Evolutionary conservation across 352 stramenopile genomes (phyloP).

Genomic region (Blastocystis sp.): DNA sequence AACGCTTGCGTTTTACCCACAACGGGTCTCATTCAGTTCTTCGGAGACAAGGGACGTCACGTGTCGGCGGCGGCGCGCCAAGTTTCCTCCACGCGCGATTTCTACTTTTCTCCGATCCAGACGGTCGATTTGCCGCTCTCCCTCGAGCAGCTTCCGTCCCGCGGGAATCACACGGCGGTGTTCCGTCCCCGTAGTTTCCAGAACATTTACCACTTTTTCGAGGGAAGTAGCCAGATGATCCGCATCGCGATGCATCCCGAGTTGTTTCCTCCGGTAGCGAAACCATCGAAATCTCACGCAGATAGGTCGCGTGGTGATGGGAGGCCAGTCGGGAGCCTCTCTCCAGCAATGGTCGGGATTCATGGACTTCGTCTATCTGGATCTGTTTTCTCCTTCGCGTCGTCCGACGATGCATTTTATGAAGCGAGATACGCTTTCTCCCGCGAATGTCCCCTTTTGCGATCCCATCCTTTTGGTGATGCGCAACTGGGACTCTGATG

Average conservation of each 20-base stretch:
- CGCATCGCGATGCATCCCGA: background rate
- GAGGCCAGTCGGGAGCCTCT: background rate
- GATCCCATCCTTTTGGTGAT: background rate
- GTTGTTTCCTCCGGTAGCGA: background rate
- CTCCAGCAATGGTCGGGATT: conserved; percentile 3
- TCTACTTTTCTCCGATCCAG: conserved; percentile 1
- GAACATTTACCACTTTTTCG: conserved; percentile 51
- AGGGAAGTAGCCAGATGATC: conserved; percentile 26
- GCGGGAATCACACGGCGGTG: conserved; percentile 3
- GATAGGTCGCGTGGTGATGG: conserved; percentile 6
- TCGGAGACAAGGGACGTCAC: background rate
- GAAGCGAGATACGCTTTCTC: background rate
- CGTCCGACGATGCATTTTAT: background rate
- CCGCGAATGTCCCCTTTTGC: background rate
- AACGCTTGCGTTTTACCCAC: background rate
- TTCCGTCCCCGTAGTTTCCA: background rate
- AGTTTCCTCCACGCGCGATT: background rate
- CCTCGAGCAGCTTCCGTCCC: background rate
- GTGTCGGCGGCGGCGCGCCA: background rate
- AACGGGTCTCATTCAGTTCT: background rate
- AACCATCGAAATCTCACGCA: background rate
- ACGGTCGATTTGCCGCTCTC: background rate
- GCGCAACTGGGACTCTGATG: conserved; percentile 19
- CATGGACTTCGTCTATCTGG: conserved; percentile 46
- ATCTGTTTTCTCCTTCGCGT: background rate